These are phyloP conservation scores for Blastobotrys malaysiensis DNA, from an alignment of 1,139 yeast species.

Conservation along the genomic window DNA sequence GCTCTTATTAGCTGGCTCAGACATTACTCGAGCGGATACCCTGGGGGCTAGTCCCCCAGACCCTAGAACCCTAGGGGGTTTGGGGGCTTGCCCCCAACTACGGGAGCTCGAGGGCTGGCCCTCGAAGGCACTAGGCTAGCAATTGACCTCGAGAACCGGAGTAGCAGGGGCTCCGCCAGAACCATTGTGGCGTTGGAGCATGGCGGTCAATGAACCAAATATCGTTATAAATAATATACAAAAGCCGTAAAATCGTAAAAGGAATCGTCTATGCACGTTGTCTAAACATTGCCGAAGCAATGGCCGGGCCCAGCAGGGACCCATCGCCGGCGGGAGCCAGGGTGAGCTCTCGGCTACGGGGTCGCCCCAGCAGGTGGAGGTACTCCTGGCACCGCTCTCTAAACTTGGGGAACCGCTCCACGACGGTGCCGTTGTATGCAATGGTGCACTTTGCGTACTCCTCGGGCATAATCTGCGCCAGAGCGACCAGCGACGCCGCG, in stretches of 20 bases:
- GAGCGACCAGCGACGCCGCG: conserved; percentile 67
- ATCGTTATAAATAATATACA: not conserved
- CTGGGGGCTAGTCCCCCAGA: too few relatives aligned
- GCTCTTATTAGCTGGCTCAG: too few relatives aligned
- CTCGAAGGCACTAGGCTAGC: too few relatives aligned
- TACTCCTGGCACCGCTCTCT: conserved; percentile 41
- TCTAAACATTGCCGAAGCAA: conserved; percentile 30
- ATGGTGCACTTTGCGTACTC: conserved; percentile 36
- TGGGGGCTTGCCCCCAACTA: too few relatives aligned
- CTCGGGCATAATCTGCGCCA: conserved; percentile 20
- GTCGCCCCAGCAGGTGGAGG: conserved; percentile 23
- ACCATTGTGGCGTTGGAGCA: too few relatives aligned
- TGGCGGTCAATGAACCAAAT: not conserved
- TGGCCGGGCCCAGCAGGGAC: conserved; percentile 30
- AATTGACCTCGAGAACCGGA: too few relatives aligned
- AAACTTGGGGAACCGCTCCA: conserved; percentile 82
- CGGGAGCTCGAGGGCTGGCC: too few relatives aligned
- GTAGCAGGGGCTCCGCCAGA: too few relatives aligned
- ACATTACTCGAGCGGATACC: too few relatives aligned
- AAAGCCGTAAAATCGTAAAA: conserved; percentile 3
- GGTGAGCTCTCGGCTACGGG: conserved; percentile 18
- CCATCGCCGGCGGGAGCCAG: conserved; percentile 27
- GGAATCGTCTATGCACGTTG: conserved; percentile 1
- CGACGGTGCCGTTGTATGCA: conserved; percentile 86
- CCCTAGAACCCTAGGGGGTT: too few relatives aligned